Evolutionary conservation across 78 protist species (phyloP).

Genomic region (Polysphondylium violaceum): DNA sequence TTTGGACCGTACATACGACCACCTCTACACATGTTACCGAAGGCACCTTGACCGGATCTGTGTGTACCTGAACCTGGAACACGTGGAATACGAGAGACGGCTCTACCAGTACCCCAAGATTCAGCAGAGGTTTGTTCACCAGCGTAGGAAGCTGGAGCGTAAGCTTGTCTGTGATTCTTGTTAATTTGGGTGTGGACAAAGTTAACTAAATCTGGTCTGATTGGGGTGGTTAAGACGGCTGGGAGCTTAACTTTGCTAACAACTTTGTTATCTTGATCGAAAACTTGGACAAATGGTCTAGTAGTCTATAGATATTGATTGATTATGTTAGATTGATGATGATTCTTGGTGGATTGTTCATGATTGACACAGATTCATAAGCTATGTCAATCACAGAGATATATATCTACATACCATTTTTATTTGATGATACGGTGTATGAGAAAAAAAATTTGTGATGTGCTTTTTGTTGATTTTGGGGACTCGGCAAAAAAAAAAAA

Average conservation of each 20-base stretch:
- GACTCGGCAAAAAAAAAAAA: too few relatives aligned
- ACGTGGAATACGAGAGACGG: slow-evolving; percentile 99
- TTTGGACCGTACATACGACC: slow-evolving; percentile 99
- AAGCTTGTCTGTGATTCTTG: slow-evolving; percentile 99
- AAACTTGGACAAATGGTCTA: slow-evolving; percentile 75
- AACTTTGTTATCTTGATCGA: slow-evolving; percentile 51
- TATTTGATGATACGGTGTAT: too few relatives aligned
- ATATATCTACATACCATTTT: too few relatives aligned
- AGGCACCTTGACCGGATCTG: slow-evolving; percentile 99
- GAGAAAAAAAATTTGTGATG: too few relatives aligned
- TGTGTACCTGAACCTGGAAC: slow-evolving; percentile 99
- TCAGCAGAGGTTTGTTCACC: slow-evolving; percentile 98
- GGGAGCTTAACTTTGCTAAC: slow-evolving; percentile 86
- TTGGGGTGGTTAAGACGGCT: slow-evolving; percentile 96
- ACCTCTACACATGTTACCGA: slow-evolving; percentile 98
- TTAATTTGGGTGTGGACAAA: slow-evolving; percentile 94
- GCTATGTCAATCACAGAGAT: too few relatives aligned
- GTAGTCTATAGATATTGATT: slow-evolving; percentile 1
- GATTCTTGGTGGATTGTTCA: not conserved
- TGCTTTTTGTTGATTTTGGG: too few relatives aligned
- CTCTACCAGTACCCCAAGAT: slow-evolving; percentile 99
- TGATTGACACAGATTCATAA: too few relatives aligned
- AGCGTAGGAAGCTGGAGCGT: slow-evolving; percentile 88
- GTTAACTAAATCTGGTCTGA: slow-evolving; percentile 96
- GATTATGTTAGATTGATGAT: slow-evolving; percentile 12